These are phyloP conservation scores for Dipteronia sinensis DNA, from an alignment of 345 rosid species.

Conservation along the genomic window DNA sequence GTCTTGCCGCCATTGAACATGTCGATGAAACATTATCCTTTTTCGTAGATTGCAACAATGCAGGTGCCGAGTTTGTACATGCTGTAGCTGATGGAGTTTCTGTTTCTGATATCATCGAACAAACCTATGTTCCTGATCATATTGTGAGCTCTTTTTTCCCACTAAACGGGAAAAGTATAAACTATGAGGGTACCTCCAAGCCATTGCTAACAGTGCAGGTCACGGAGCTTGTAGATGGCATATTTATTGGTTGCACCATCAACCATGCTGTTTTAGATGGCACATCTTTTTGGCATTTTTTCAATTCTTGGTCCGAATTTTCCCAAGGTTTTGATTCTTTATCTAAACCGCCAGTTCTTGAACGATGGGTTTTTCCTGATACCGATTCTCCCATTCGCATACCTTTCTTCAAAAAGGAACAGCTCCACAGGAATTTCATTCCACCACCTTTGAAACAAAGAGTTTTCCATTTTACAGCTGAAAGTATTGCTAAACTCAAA, in stretches of 20 bases:
- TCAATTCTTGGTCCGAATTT: slow-evolving; percentile 49
- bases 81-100: slow-evolving; percentile 34
- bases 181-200: slow-evolving; percentile 31
- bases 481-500: slow-evolving; percentile 40
- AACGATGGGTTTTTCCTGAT: slow-evolving; percentile 14
- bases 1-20: slow-evolving; percentile 21
- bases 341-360: slow-evolving; percentile 20
- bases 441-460: slow-evolving; percentile 13
- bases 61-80: slow-evolving; percentile 36
- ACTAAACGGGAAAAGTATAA: slow-evolving; percentile 28
- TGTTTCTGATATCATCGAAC: slow-evolving; percentile 23
- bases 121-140: slow-evolving; percentile 30
- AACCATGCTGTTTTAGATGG: slow-evolving; percentile 45
- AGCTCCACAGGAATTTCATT: neutral
- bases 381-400: slow-evolving; percentile 17
- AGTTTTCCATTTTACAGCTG: slow-evolving; percentile 38
- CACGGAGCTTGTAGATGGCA: slow-evolving; percentile 47
- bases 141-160: slow-evolving; percentile 41
- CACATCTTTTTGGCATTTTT: slow-evolving; percentile 42
- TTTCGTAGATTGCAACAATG: slow-evolving; percentile 32
- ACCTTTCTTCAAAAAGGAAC: slow-evolving; percentile 1
- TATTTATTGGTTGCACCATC: slow-evolving; percentile 42
- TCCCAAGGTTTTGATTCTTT: slow-evolving; percentile 11
- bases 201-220: slow-evolving; percentile 49
- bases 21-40: slow-evolving; percentile 18